Evolutionary conservation across 2,329 filamentous ascomycete genomes (phyloP).

Genomic region (Paracorniculantispora psalliotae): DNA sequence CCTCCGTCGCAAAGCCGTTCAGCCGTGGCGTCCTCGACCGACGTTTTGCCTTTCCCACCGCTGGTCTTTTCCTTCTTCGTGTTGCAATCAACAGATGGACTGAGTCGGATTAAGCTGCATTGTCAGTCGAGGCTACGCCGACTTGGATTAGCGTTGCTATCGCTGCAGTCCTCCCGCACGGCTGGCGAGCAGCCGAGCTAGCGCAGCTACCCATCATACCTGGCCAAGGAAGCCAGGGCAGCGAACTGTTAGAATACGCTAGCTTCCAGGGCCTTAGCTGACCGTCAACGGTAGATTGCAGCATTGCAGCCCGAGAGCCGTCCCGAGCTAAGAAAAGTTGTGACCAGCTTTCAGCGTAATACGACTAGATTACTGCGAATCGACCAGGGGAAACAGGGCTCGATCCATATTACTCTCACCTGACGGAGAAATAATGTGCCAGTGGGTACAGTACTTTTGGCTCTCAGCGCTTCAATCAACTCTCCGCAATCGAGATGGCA

Average conservation of each 20-base stretch:
- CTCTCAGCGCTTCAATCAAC: not conserved
- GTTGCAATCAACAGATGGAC: not conserved
- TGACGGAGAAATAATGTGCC: not conserved
- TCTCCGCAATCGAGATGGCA: not conserved
- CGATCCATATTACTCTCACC: not conserved
- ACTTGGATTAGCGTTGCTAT: conserved; percentile 1
- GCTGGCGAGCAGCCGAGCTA: not conserved
- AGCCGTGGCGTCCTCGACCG: conserved; percentile 1
- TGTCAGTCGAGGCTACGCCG: conserved; percentile 8
- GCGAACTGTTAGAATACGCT: not conserved
- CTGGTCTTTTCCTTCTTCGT: not conserved
- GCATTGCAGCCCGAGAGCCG: not conserved
- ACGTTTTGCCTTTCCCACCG: not conserved
- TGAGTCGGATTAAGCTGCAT: not conserved
- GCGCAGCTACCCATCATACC: not conserved
- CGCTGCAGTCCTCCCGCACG: not conserved
- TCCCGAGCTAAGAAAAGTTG: not conserved
- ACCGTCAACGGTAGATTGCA: not conserved
- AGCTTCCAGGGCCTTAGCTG: not conserved
- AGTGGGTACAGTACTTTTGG: not conserved
- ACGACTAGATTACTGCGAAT: not conserved
- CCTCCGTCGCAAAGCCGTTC: conserved; percentile 7
- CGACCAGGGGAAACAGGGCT: not conserved
- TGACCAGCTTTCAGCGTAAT: not conserved
- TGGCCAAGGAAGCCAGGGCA: not conserved